Percentiles rank a stretch among this genome's conserved stretches.
These are phyloP conservation scores for Spathaspora arborariae DNA, from an alignment of 805 yeast species.

Conservation along the genomic window DNA sequence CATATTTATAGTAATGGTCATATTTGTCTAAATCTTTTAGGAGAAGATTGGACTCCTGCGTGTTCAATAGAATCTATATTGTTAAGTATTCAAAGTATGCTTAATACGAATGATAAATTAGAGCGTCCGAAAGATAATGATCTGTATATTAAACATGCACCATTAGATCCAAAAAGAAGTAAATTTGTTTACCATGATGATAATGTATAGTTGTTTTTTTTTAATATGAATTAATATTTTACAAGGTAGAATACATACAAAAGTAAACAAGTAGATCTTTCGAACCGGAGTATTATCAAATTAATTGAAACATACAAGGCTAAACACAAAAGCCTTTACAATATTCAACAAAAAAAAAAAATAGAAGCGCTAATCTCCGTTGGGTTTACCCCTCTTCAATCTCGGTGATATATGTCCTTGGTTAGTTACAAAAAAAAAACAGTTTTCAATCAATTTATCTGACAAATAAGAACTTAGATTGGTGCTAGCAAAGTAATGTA, in stretches of 20 bases:
- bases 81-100: conserved; percentile 63
- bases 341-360: background rate
- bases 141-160: conserved; percentile 48
- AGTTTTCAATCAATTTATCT: background rate
- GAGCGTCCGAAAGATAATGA: conserved; percentile 59
- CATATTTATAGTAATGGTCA: conserved; percentile 76
- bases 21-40: conserved; percentile 66
- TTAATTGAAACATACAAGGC: no score
- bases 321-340: background rate
- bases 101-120: conserved; percentile 42
- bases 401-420: background rate
- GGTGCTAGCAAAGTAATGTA: background rate
- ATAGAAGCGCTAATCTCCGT: background rate
- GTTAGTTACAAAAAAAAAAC: background rate
- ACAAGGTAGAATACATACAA: no score
- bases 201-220: conserved; percentile 19
- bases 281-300: no score
- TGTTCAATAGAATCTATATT: conserved; percentile 46
- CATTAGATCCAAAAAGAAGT: conserved; percentile 50
- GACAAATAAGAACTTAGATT: background rate
- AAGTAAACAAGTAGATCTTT: no score
- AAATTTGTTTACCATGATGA: conserved; percentile 63
- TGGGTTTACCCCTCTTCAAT: background rate
- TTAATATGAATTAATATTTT: no score
- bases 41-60: conserved; percentile 66